Percentiles rank a stretch among this genome's conserved stretches.
These are phyloP conservation scores for Globisporangium okanoganense DNA, from an alignment of 352 stramenopile species.

Conservation along the genomic window DNA sequence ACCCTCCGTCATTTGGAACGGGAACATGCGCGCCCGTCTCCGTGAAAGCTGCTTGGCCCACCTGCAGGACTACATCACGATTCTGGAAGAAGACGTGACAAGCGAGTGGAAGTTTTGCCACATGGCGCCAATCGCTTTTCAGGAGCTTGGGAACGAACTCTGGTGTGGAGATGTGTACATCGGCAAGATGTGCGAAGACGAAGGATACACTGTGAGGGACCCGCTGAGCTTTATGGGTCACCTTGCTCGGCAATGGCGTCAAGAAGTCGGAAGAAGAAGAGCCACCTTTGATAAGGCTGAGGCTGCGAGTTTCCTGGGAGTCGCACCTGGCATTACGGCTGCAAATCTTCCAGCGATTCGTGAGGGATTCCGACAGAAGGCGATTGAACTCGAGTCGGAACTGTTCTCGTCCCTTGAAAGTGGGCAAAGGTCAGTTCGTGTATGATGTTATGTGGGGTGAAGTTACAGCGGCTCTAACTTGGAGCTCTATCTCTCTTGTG, in stretches of 20 bases:
- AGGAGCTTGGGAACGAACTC: conserved; percentile 87
- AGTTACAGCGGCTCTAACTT: not conserved
- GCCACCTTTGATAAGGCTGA: conserved; percentile 29
- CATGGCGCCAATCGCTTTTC: conserved; percentile 90
- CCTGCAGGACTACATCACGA: conserved; percentile 89
- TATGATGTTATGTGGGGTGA: not conserved
- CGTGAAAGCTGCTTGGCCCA: conserved; percentile 87
- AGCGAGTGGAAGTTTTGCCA: conserved; percentile 89
- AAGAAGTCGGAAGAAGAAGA: conserved; percentile 43
- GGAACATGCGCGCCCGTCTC: conserved; percentile 89
- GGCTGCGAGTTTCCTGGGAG: conserved; percentile 38
- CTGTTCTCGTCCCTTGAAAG: conserved; percentile 27
- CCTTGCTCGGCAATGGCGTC: conserved; percentile 76
- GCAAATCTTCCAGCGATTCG: conserved; percentile 33
- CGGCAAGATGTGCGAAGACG: conserved; percentile 86
- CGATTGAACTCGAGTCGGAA: conserved; percentile 30
- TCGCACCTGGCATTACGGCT: conserved; percentile 10
- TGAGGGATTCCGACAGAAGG: conserved; percentile 51
- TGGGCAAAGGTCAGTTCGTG: conserved; percentile 31
- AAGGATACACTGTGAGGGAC: conserved; percentile 80
- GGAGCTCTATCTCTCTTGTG: not conserved
- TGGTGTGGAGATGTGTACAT: conserved; percentile 95
- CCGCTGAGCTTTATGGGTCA: conserved; percentile 85
- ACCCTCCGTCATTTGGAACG: conserved; percentile 93
- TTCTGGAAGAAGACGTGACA: conserved; percentile 85